phyloP scores from a whole-genome alignment of 345 rosid genomes.

The Leavenworthia alabamica region DNA sequence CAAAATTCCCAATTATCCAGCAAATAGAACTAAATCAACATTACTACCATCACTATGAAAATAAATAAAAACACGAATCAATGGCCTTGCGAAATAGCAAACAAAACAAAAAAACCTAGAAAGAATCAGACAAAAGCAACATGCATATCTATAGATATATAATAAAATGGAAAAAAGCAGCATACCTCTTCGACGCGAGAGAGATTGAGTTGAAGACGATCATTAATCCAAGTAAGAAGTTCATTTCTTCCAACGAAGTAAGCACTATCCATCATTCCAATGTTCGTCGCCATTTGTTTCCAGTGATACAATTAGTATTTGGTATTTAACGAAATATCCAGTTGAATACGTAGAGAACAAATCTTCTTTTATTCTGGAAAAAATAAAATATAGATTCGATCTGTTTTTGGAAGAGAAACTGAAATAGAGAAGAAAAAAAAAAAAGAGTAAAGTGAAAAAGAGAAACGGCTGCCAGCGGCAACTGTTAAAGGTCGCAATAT shows the following conservation, averaged over 20 bases:
- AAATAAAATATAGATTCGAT: not conserved
- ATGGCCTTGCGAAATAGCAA: not conserved
- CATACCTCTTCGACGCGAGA: slow-evolving; percentile 81
- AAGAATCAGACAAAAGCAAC: not conserved
- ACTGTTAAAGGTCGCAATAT: slow-evolving; percentile 18
- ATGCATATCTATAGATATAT: not conserved
- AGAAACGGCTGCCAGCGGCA: slow-evolving; percentile 27
- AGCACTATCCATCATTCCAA: slow-evolving; percentile 95
- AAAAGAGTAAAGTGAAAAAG: not conserved
- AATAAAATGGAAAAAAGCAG: not conserved
- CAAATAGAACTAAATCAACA: not conserved
- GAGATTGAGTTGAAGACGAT: slow-evolving; percentile 81
- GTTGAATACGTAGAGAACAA: not conserved
- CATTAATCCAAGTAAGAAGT: slow-evolving; percentile 82
- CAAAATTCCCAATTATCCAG: not conserved
- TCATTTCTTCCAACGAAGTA: slow-evolving; percentile 97
- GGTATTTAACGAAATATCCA: not conserved
- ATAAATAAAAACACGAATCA: not conserved
- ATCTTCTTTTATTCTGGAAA: not conserved
- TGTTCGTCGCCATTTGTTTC: slow-evolving; percentile 57
- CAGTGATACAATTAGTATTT: too few relatives aligned
- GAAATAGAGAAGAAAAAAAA: slow-evolving; percentile 4
- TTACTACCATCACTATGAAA: not conserved
- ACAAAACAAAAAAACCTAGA: not conserved
- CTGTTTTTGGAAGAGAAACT: slow-evolving; percentile 11